Conservation (phyloP, 2,329 filamentous ascomycete species). For the Penicillium hordei region DNA sequence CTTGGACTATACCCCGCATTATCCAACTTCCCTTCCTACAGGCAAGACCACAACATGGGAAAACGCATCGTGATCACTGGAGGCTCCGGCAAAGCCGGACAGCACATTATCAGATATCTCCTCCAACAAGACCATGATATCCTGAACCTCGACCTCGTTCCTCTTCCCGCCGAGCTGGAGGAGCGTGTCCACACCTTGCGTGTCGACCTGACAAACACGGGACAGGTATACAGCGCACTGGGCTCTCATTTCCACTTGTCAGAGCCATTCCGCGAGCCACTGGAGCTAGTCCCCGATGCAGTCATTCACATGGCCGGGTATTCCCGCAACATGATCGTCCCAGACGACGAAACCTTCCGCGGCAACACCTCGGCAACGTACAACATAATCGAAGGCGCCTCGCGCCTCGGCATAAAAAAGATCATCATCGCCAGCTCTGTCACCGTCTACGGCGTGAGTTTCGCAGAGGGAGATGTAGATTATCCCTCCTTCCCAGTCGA, state of each 20-base stretch:
- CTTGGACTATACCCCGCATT: not conserved
- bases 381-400: slow-evolving; percentile 64
- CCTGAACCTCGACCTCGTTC: slow-evolving; percentile 56
- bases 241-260: slow-evolving; percentile 58
- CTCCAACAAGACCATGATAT: slow-evolving; percentile 52
- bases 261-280: slow-evolving; percentile 36
- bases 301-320: slow-evolving; percentile 64
- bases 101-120: slow-evolving; percentile 56
- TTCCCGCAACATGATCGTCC: slow-evolving; percentile 61
- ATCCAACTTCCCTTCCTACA: not conserved
- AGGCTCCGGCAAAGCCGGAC: slow-evolving; percentile 57
- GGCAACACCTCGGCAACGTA: slow-evolving; percentile 58
- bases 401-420: slow-evolving; percentile 61
- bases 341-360: slow-evolving; percentile 60
- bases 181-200: slow-evolving; percentile 53
- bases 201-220: slow-evolving; percentile 55
- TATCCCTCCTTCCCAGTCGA: slow-evolving; percentile 60
- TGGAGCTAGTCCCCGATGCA: slow-evolving; percentile 54
- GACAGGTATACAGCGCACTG: slow-evolving; percentile 58
- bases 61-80: slow-evolving; percentile 56
- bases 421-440: slow-evolving; percentile 61
- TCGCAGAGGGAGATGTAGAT: slow-evolving; percentile 58
- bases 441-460: slow-evolving; percentile 63
- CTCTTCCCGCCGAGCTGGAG: slow-evolving; percentile 42
- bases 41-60: slow-evolving; percentile 20